Evolutionary conservation across 2,329 filamentous ascomycete genomes (phyloP).

Genomic region (Xylariaceae sp.): DNA sequence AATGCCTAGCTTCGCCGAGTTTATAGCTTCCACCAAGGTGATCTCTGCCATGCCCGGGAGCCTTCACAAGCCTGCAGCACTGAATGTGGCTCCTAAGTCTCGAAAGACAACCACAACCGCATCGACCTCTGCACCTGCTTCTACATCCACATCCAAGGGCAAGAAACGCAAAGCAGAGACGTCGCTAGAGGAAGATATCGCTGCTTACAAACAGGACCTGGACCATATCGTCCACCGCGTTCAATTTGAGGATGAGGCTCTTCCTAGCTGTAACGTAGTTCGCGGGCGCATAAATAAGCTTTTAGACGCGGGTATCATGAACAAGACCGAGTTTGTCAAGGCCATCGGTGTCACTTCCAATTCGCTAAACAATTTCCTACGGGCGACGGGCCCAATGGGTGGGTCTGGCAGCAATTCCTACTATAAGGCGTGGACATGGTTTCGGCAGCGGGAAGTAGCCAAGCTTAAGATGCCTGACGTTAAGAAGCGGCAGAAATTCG

Average conservation of each 20-base stretch:
- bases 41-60: background rate
- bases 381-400: slow-evolving; percentile 24
- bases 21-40: background rate
- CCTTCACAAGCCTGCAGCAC: background rate
- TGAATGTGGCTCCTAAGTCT: background rate
- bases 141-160: background rate
- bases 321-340: slow-evolving; percentile 32
- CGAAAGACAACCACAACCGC: background rate
- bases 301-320: slow-evolving; percentile 34
- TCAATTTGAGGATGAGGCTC: slow-evolving; percentile 15
- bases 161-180: slow-evolving; percentile 37
- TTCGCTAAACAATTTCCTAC: slow-evolving; percentile 27
- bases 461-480: slow-evolving; percentile 35
- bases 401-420: slow-evolving; percentile 23
- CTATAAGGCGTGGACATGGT: slow-evolving; percentile 30
- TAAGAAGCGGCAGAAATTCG: slow-evolving; percentile 33
- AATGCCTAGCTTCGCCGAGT: slow-evolving; percentile 1
- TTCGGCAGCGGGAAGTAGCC: slow-evolving; percentile 33
- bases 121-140: no score
- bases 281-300: slow-evolving; percentile 33
- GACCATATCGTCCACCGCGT: slow-evolving; percentile 21
- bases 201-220: slow-evolving; percentile 37
- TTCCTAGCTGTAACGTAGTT: slow-evolving; percentile 25
- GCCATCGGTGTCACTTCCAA: slow-evolving; percentile 22
- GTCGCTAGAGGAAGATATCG: slow-evolving; percentile 36